A percentile compares a stretch with the other conserved stretches of the same genome.
Conservation (phyloP, 371 early-diverging fungal species). For the Umbelopsis sp. region DNA sequence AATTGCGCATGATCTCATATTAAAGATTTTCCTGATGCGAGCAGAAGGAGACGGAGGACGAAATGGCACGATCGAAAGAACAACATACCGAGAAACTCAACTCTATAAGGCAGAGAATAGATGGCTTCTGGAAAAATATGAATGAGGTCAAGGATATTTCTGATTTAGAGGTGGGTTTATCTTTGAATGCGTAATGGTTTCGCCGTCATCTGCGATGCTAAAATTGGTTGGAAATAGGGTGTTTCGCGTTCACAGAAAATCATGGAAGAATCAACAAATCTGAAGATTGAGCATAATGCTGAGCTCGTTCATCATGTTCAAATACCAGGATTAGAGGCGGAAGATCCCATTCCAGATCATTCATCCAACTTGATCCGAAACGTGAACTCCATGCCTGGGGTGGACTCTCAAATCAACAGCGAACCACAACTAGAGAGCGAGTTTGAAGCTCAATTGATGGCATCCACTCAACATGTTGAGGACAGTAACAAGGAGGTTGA, state of each 20-base stretch:
- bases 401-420: neutral
- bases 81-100: slow-evolving; percentile 41
- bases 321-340: slow-evolving; percentile 32
- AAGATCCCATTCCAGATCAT: neutral
- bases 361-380: neutral
- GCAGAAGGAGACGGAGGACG: slow-evolving; percentile 33
- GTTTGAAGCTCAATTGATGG: slow-evolving; percentile 10
- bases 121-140: slow-evolving; percentile 44
- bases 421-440: slow-evolving; percentile 8
- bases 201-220: too few species aligned
- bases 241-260: slow-evolving; percentile 24
- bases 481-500: neutral
- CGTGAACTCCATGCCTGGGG: neutral
- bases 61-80: slow-evolving; percentile 32
- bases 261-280: slow-evolving; percentile 28
- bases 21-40: neutral
- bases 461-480: neutral
- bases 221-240: slow-evolving; percentile 19
- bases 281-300: slow-evolving; percentile 32
- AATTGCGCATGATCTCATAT: neutral
- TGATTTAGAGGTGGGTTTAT: slow-evolving; percentile 40
- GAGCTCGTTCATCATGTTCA: slow-evolving; percentile 24
- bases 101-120: slow-evolving; percentile 40
- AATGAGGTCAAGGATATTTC: slow-evolving; percentile 45
- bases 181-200: too few species aligned